phyloP scores from a whole-genome alignment of 768 basidiomycete genomes.

The Termitomyces sp. region DNA sequence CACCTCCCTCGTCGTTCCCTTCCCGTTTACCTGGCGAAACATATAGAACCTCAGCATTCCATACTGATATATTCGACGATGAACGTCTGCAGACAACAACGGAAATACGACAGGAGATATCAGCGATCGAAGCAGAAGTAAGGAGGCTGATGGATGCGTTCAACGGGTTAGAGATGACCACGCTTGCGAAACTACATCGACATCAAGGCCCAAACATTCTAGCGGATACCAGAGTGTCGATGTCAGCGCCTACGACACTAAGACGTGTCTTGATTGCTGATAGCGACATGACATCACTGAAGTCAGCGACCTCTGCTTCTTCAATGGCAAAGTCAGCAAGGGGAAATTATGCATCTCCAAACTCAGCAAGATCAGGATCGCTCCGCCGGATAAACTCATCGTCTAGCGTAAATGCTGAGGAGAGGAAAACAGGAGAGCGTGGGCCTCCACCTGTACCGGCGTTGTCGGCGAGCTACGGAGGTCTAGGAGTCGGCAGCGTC shows the following conservation, averaged over 20 bases:
- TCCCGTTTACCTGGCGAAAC: conserved; percentile 29
- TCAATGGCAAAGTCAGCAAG: conserved; percentile 42
- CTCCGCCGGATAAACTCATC: conserved; percentile 54
- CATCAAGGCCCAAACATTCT: conserved; percentile 18
- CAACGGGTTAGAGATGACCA: conserved; percentile 70
- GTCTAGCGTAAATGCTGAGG: conserved; percentile 54
- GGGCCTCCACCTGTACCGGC: conserved; percentile 32
- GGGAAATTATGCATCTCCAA: conserved; percentile 20
- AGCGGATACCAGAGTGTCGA: conserved; percentile 16
- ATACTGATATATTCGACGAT: conserved; percentile 46
- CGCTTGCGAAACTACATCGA: conserved; percentile 48
- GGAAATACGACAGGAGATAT: conserved; percentile 63
- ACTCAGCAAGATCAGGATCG: conserved; percentile 29
- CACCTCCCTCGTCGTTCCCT: conserved; percentile 59
- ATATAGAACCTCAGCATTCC: conserved; percentile 28
- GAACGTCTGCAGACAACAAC: conserved; percentile 54
- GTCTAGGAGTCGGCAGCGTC: conserved; percentile 28
- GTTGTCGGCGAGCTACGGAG: conserved; percentile 24
- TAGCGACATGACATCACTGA: conserved; percentile 46
- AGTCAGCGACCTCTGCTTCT: conserved; percentile 44
- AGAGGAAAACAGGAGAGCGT: conserved; percentile 18
- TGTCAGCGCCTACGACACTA: conserved; percentile 30
- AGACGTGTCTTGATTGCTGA: conserved; percentile 36
- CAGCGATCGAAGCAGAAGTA: conserved; percentile 65
- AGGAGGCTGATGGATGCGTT: conserved; percentile 73